Evolutionary conservation across 306 rosid genomes (phyloP).

Genomic region (Cotoneaster glaucophyllus): DNA sequence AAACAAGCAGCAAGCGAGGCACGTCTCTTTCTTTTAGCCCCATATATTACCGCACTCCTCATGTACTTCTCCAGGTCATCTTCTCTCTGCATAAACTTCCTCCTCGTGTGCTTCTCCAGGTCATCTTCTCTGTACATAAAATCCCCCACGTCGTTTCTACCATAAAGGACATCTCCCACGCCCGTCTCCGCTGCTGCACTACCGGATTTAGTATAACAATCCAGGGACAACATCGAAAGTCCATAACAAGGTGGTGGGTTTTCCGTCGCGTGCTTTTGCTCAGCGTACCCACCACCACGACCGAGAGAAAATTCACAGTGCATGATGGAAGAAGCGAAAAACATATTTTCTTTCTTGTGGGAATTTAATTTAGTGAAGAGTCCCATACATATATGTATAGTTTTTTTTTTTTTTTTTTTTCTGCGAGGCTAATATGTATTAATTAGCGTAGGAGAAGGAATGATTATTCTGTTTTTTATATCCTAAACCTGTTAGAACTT

Average conservation of each 20-base stretch:
- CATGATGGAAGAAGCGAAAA: not conserved
- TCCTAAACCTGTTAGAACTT: not conserved
- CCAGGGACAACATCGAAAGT: not conserved
- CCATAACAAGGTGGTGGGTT: not conserved
- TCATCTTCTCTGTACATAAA: constrained; percentile 24
- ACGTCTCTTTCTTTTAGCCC: constrained; percentile 2
- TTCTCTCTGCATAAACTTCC: too few species aligned
- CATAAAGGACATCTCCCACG: constrained; percentile 24
- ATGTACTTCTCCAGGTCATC: not conserved
- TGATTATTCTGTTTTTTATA: not conserved
- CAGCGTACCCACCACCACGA: not conserved
- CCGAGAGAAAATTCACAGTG: not conserved
- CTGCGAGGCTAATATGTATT: not conserved
- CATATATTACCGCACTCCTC: constrained; percentile 14
- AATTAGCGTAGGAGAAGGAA: not conserved
- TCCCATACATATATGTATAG: too few species aligned
- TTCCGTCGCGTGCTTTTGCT: not conserved
- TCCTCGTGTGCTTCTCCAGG: not conserved
- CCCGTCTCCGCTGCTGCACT: not conserved
- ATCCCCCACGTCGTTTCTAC: constrained; percentile 22
- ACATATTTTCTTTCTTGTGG: too few species aligned
- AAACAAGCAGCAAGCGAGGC: constrained; percentile 9
- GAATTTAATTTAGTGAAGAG: too few species aligned
- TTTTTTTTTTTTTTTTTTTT: too few species aligned
- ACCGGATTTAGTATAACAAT: not conserved